Evolutionary conservation across 2,329 filamentous ascomycete species (phyloP).

Genomic region (Cylindrodendrum hubeiense): DNA sequence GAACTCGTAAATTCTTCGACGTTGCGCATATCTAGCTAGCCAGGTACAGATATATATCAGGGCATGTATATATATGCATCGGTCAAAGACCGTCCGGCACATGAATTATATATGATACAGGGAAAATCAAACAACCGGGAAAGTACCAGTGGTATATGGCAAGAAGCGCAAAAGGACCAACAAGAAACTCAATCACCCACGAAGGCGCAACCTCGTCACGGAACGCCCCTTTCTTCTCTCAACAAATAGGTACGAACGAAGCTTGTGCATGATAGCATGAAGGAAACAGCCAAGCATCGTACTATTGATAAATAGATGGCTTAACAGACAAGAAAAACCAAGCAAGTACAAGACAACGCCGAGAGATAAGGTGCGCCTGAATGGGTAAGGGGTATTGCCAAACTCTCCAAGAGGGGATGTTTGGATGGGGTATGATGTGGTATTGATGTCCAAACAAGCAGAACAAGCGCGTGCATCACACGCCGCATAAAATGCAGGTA

Average conservation of each 20-base stretch:
- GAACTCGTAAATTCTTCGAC: conserved; percentile 34
- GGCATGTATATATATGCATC: conserved; percentile 26
- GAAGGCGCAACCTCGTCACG: conserved; percentile 9
- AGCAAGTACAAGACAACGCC: conserved; percentile 11
- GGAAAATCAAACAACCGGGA: conserved; percentile 15
- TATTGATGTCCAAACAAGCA: conserved; percentile 39
- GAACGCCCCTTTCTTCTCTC: conserved; percentile 18
- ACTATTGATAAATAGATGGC: conserved; percentile 12
- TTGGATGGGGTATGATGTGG: conserved; percentile 23
- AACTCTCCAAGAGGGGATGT: conserved; percentile 26
- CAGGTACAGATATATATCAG: conserved; percentile 30
- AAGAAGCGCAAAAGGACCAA: conserved; percentile 21
- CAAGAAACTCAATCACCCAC: conserved; percentile 16
- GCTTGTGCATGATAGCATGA: conserved; percentile 17
- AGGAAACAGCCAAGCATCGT: conserved; percentile 13
- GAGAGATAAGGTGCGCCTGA: conserved; percentile 10
- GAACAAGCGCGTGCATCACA: conserved; percentile 25
- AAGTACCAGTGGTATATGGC: conserved; percentile 16
- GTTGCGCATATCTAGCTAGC: conserved; percentile 30
- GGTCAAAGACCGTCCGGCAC: conserved; percentile 23
- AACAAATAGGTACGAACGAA: conserved; percentile 18
- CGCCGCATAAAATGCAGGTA: conserved; percentile 33
- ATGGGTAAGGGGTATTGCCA: conserved; percentile 38
- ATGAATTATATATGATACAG: conserved; percentile 36
- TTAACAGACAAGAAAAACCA: conserved; percentile 15